Base-by-base conservation (phyloP, 2,329 filamentous ascomycete species). In the Clonostachys rosea region DNA sequence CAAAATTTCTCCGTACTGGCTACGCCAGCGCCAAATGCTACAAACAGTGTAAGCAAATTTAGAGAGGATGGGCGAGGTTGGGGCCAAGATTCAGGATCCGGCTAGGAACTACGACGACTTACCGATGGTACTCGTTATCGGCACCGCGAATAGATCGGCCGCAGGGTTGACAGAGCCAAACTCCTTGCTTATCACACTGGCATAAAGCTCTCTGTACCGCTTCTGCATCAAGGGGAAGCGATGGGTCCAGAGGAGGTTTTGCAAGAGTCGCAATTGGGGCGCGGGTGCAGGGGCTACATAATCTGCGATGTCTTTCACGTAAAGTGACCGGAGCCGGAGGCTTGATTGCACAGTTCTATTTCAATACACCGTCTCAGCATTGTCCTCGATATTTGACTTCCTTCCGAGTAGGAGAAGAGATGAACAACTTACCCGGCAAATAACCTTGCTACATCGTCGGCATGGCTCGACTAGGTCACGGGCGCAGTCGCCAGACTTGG, bases 81-180 rank as follows among this genome's bases (percentile, higher is more conserved):
- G 20, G 18, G 12, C 20, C 20, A 20, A n/a, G 34, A 18, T 45
- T n/a, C 20, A 30, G 10, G 24, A 30, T 30, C 24, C 9, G 24
- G 24, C 24, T 10, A 30, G 24, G 24, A 30, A 30, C 24, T 10
- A 13, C 10, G 17, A 13, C n/a, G 13, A 61, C 69, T 40, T 66
- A 82, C 79, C 74, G 68, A 57, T 75, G 72, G 51, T 86, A 85
- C 47, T 83, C 77, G 45, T 72, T 66, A 55, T 86, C 81, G 17
- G 75, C 71, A 37, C 69, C 74, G 20, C 80, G 74, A 45, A 95
- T 82, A 47, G 81, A 79, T 51, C 86, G 81, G 2, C 91, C 90
- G 56, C 92, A 96, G 2, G 87, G 83, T 52, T 87, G 82, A 65
- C 91, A 97, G 24, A 96, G 81, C 87, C 89, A 96, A 42, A 95